These are phyloP conservation scores for Furculomyces boomerangus DNA, from an alignment of 371 early-diverging fungal genomes.

Conservation along the genomic window DNA sequence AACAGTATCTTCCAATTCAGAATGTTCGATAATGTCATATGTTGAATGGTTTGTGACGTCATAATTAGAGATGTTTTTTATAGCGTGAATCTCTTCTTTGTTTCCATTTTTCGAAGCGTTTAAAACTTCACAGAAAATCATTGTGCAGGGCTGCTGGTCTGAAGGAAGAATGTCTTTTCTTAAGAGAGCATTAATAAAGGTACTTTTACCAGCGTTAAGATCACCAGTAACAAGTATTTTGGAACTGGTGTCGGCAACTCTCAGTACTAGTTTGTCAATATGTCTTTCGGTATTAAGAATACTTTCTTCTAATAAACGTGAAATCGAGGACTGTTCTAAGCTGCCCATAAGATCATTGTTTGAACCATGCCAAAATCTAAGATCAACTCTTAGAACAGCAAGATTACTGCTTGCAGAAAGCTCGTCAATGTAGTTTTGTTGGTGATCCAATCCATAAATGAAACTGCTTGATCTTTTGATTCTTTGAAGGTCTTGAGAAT, in stretches of 20 bases:
- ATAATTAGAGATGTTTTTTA: slow-evolving; percentile 43
- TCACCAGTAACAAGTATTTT: slow-evolving; percentile 94
- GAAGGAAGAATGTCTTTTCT: slow-evolving; percentile 70
- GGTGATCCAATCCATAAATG: neutral
- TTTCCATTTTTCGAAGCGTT: slow-evolving; percentile 67
- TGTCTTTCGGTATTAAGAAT: slow-evolving; percentile 46
- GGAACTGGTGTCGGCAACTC: slow-evolving; percentile 77
- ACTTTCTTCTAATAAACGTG: slow-evolving; percentile 44
- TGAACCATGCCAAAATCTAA: slow-evolving; percentile 39
- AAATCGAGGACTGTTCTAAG: slow-evolving; percentile 45
- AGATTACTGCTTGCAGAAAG: slow-evolving; percentile 6
- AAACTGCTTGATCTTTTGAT: neutral
- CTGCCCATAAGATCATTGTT: slow-evolving; percentile 26
- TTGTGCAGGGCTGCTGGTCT: slow-evolving; percentile 96
- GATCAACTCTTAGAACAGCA: slow-evolving; percentile 42
- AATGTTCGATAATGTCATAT: slow-evolving; percentile 33
- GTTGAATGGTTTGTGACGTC: slow-evolving; percentile 47
- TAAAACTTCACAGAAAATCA: slow-evolving; percentile 81
- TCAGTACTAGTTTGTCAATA: slow-evolving; percentile 53
- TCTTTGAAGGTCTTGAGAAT: too few relatives aligned
- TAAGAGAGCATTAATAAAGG: slow-evolving; percentile 89
- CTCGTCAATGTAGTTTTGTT: neutral
- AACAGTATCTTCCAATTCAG: slow-evolving; percentile 21
- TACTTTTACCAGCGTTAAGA: slow-evolving; percentile 90
- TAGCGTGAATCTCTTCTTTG: slow-evolving; percentile 79